Percentiles rank a stretch among this genome's conserved stretches.
These are phyloP conservation scores for Oldenlandia corymbosa DNA, from an alignment of 257 asterid genomes.

Conservation along the genomic window DNA sequence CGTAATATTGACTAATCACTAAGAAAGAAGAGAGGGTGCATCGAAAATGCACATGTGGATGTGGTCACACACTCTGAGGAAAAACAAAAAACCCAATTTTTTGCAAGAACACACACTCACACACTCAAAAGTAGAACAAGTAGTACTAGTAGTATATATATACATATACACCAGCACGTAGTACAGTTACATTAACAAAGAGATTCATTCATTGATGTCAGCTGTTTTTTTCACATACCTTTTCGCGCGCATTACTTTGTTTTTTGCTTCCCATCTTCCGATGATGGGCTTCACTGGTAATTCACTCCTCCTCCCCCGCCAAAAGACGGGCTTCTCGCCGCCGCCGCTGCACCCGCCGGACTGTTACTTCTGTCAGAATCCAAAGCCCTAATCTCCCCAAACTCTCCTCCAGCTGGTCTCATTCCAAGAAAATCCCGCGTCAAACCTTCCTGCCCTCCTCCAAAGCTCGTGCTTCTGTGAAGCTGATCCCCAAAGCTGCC, in stretches of 20 bases:
- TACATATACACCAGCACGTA: no score
- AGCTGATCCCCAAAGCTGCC: conserved; percentile 16
- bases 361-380: conserved; percentile 45
- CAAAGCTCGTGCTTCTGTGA: conserved; percentile 4
- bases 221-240: conserved; percentile 12
- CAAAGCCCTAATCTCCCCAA: conserved; percentile 32
- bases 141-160: no score
- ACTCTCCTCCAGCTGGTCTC: conserved; percentile 35
- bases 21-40: no score
- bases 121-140: neutral
- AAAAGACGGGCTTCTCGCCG: conserved; percentile 28
- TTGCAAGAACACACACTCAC: neutral
- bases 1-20: no score
- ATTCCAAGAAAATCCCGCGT: conserved; percentile 89
- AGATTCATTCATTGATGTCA: neutral
- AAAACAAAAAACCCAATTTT: no score
- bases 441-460: conserved; percentile 20
- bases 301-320: conserved; percentile 35
- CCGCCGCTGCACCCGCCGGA: conserved; percentile 6
- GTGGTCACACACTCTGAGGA: conserved; percentile 7
- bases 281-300: conserved; percentile 34
- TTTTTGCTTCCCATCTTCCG: no score
- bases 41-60: no score
- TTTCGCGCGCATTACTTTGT: neutral
- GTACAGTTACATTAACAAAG: no score